These are phyloP conservation scores for Aschersonia sp. DNA, from an alignment of 2,329 filamentous ascomycete genomes.

Conservation along the genomic window DNA sequence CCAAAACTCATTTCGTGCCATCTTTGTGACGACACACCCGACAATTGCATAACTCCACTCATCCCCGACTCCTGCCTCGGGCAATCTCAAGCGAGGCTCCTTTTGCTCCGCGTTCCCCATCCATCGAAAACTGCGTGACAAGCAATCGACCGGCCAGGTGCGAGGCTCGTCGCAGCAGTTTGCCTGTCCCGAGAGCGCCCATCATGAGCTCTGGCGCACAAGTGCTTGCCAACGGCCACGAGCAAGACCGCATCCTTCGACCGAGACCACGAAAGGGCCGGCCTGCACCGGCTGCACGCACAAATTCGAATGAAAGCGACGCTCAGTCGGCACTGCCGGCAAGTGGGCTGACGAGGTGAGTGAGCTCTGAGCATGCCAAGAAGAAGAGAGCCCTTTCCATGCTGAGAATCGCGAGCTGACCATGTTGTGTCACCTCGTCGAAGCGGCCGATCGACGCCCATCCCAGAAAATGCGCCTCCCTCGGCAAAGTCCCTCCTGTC, in stretches of 20 bases:
- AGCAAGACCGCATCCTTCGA: constrained; percentile 28
- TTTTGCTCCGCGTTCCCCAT: no score
- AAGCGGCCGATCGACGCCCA: constrained; percentile 70
- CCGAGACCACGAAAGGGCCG: constrained; percentile 36
- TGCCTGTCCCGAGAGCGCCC: background rate
- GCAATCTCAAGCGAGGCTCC: no score
- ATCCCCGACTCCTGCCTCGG: no score
- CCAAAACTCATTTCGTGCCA: no score
- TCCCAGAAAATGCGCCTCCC: constrained; percentile 82
- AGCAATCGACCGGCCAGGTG: no score
- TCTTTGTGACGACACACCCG: no score
- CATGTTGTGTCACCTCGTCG: background rate
- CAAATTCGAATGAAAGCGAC: constrained; percentile 18
- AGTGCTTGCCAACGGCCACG: constrained; percentile 11
- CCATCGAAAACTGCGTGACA: no score
- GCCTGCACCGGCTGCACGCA: constrained; percentile 27
- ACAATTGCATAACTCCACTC: no score
- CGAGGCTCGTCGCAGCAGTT: no score
- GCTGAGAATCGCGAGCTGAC: background rate
- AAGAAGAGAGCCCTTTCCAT: background rate
- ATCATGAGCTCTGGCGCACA: constrained; percentile 16
- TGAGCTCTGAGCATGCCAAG: no score
- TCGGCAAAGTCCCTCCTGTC: constrained; percentile 76
- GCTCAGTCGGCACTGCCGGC: constrained; percentile 16
- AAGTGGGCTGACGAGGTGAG: constrained; percentile 32